Base-by-base conservation (phyloP, 176 grass and related monocot species). In the Echinochloa phyllopogon region DNA sequence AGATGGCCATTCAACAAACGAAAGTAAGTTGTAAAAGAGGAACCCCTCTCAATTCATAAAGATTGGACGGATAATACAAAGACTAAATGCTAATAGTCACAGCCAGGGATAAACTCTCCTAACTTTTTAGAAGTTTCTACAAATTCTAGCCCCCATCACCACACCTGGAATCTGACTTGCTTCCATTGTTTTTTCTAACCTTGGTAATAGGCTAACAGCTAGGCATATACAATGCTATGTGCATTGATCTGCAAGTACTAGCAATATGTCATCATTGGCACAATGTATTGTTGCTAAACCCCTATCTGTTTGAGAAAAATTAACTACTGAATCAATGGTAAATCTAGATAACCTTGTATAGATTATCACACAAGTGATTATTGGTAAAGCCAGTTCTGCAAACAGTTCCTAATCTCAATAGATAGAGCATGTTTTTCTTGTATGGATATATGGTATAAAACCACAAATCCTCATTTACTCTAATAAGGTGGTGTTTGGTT, bases 371-470 rank as follows among this genome's bases (percentile, higher is more conserved):
- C 65, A 38, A 10, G 55, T 86, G 57, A 18, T 71, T 61, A 47
- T 36, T 69, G 14, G 73, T 24, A 62, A 77, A 77, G 39, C 72
- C 12, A 43, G 7, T 57, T 39, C 50, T 48, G 24, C n/a, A 60
- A 24, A 75, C 1, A 40, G 48, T 36, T 58, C 49, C 16, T 53
- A 45, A 23, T 52, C 65, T 62, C 29, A 37, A 53, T 12, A 39
- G 1, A 82, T 11, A 59, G 48, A 49, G 3, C 58, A 83, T 88
- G 23, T 36, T 64, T 63, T 39, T 76, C 23, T 43, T 47, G 67
- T 56, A 13, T 56, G 72, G 55, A 90, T 38, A 80, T 60, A 64
- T 75, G 44, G 18, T 52, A 71, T 21, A 74, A 76, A 76, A 42
- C 10, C 51, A 36, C 21, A 65, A 60, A 61, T 52, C 45, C 45